These are phyloP conservation scores for Pseudogymnoascus sp. DNA, from an alignment of 2,329 filamentous ascomycete species.

Conservation along the genomic window DNA sequence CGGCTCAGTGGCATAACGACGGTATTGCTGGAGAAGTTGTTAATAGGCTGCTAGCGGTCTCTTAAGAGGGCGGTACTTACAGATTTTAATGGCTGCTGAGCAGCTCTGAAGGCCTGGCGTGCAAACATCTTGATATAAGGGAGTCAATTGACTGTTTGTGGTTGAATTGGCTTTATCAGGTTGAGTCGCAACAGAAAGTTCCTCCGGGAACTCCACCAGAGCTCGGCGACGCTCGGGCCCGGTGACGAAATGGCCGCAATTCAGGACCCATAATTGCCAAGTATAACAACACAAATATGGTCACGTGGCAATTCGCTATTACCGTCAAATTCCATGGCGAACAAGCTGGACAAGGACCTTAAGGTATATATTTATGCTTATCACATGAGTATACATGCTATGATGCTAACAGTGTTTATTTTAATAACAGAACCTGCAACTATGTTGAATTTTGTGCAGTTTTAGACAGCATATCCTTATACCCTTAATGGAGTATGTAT, in stretches of 20 bases:
- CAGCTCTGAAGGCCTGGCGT: constrained; percentile 54
- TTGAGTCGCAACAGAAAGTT: neutral
- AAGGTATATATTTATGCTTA: neutral
- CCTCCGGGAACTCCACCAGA: neutral
- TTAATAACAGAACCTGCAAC: neutral
- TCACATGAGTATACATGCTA: too few relatives aligned
- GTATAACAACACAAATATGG: neutral
- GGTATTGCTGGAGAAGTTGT: constrained; percentile 43
- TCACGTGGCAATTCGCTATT: neutral
- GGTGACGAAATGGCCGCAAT: neutral
- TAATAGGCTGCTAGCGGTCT: constrained; percentile 11
- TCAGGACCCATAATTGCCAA: neutral
- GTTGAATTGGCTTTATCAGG: neutral
- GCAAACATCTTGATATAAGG: constrained; percentile 51
- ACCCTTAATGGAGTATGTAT: neutral
- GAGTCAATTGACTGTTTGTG: constrained; percentile 8
- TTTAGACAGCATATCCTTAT: neutral
- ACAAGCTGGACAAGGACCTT: neutral
- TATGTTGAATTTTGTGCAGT: neutral
- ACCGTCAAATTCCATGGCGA: neutral
- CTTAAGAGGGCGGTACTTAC: constrained; percentile 37
- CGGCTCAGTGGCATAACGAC: constrained; percentile 64
- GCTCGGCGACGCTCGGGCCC: constrained; percentile 5
- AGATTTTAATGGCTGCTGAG: constrained; percentile 53
- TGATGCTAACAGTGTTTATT: too few relatives aligned